Percentiles rank a stretch among this genome's conserved stretches.
phyloP scores from a whole-genome alignment of 306 rosid genomes.

The Cyclanthera cordifolia region DNA sequence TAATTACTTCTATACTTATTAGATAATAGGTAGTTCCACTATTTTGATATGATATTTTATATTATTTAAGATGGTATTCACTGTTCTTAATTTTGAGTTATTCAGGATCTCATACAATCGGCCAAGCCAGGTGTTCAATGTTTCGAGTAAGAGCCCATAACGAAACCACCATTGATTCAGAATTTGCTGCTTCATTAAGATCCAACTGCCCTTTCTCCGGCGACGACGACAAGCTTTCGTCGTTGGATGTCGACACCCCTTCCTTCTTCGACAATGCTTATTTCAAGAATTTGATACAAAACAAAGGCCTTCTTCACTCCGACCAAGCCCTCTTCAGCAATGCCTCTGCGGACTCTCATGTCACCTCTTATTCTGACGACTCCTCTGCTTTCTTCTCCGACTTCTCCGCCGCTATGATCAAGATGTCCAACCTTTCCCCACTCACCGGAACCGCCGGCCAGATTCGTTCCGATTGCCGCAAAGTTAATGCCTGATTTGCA shows the following conservation, averaged over 20 bases:
- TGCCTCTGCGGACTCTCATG: constrained; percentile 20
- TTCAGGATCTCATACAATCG: constrained; percentile 31
- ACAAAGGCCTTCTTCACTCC: constrained; percentile 16
- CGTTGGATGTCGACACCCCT: constrained; percentile 5
- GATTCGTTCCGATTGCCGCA: constrained; percentile 14
- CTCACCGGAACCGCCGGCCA: constrained; percentile 11
- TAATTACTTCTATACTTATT: no score
- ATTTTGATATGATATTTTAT: no score
- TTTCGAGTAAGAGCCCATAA: constrained; percentile 25
- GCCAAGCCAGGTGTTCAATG: constrained; percentile 15
- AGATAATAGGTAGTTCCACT: no score
- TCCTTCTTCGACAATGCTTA: constrained; percentile 9
- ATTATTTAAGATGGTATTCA: no score
- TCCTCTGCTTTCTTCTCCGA: constrained; percentile 21
- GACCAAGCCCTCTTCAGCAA: constrained; percentile 28
- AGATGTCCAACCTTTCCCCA: constrained; percentile 14
- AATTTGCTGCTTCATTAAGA: constrained; percentile 12
- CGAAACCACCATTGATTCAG: constrained; percentile 25
- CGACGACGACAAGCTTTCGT: constrained; percentile 15
- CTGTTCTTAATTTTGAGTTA: no score
- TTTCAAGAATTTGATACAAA: constrained; percentile 17
- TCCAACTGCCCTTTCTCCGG: constrained; percentile 21
- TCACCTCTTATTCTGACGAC: constrained; percentile 11
- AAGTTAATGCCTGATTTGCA: not conserved
- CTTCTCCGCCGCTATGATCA: constrained; percentile 34